phyloP scores from a whole-genome alignment of 768 basidiomycete species.

The Tricholoma flavovirens region DNA sequence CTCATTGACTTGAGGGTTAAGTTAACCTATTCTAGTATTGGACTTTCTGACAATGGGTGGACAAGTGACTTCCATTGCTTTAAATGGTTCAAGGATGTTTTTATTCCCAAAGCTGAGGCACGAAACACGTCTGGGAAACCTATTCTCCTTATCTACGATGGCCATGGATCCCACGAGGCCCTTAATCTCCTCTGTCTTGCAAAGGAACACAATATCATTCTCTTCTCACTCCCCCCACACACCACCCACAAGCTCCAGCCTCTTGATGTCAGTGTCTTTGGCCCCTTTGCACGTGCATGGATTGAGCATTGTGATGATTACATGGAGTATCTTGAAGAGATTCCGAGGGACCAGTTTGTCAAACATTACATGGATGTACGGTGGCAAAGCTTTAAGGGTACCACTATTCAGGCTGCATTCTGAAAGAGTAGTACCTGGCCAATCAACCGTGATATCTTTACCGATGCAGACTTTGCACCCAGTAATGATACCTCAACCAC shows the following conservation, averaged over 20 bases:
- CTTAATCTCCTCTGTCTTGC: slow-evolving; percentile 22
- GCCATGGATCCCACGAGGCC: slow-evolving; percentile 34
- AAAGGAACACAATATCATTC: slow-evolving; percentile 21
- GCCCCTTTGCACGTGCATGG: slow-evolving; percentile 25
- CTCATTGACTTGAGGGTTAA: slow-evolving; percentile 1
- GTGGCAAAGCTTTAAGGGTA: not conserved
- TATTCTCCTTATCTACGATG: slow-evolving; percentile 36
- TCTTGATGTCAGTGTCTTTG: slow-evolving; percentile 37
- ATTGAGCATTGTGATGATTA: slow-evolving; percentile 2
- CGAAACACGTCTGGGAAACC: slow-evolving; percentile 19
- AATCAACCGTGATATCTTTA: not conserved
- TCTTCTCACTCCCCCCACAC: slow-evolving; percentile 36
- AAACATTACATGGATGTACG: slow-evolving; percentile 4
- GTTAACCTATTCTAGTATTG: slow-evolving; percentile 20
- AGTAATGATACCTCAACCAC: not conserved
- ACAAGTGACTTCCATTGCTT: slow-evolving; percentile 28
- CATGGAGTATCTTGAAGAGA: not conserved
- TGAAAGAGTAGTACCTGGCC: slow-evolving; percentile 2
- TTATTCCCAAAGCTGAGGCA: slow-evolving; percentile 30
- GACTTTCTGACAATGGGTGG: slow-evolving; percentile 35
- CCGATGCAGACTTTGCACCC: not conserved
- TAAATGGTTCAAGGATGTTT: slow-evolving; percentile 34
- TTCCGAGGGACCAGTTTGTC: slow-evolving; percentile 1
- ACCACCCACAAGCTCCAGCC: too few relatives aligned
- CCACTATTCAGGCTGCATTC: not conserved